Percentiles rank a stretch among this genome's conserved stretches.
Evolutionary conservation across 345 rosid genomes (phyloP).

Genomic region (Aethionema arabicum): DNA sequence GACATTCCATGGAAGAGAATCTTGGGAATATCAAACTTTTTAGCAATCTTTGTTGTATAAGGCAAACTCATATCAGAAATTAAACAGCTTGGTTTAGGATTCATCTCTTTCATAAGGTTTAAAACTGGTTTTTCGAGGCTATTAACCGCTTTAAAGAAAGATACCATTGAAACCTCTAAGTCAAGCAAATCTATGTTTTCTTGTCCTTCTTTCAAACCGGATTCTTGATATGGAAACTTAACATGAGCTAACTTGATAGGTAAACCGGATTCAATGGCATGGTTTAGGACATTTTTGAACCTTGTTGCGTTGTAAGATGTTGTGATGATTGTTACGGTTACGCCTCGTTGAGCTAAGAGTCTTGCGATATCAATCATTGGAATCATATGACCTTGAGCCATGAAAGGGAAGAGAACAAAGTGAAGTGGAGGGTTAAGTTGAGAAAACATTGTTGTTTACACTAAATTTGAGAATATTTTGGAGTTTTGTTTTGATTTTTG

Average conservation of each 20-base stretch:
- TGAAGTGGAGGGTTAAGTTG: constrained; percentile 30
- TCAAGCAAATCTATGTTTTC: constrained; percentile 64
- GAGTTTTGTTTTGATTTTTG: too few species aligned
- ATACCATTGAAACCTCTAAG: constrained; percentile 36
- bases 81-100: constrained; percentile 52
- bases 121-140: constrained; percentile 49
- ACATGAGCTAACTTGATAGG: constrained; percentile 40
- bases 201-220: constrained; percentile 56
- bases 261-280: constrained; percentile 30
- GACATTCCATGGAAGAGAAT: constrained; percentile 62
- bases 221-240: constrained; percentile 52
- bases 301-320: constrained; percentile 57
- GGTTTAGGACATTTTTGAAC: constrained; percentile 33
- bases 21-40: constrained; percentile 44
- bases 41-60: constrained; percentile 40
- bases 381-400: constrained; percentile 51
- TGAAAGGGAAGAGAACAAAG: constrained; percentile 52
- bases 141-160: constrained; percentile 43
- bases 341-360: constrained; percentile 47
- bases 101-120: constrained; percentile 23
- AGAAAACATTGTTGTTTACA: too few species aligned
- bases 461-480: too few species aligned
- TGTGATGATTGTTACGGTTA: constrained; percentile 45
- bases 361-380: constrained; percentile 60
- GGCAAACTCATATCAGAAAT: constrained; percentile 55